These are phyloP conservation scores for Nicotiana undulata DNA, from an alignment of 257 asterid genomes.

Conservation along the genomic window DNA sequence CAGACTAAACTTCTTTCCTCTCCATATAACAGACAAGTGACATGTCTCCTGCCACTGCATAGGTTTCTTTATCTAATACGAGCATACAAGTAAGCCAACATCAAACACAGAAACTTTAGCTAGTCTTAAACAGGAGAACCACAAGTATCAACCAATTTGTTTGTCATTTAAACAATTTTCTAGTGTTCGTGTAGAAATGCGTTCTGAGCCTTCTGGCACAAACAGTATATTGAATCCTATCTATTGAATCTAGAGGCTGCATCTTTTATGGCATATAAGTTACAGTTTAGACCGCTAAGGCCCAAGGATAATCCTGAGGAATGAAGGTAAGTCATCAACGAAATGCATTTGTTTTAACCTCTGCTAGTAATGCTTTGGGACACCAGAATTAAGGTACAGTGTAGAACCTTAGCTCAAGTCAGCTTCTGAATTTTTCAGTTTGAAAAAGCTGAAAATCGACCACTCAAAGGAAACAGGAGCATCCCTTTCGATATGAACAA, in stretches of 20 bases:
- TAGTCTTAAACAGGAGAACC: not conserved
- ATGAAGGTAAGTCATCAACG: not conserved
- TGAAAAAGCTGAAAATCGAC: not conserved
- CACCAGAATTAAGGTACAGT: not conserved
- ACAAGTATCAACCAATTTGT: not conserved
- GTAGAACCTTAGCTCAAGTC: not conserved
- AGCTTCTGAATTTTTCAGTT: not conserved
- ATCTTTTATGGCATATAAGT: not conserved
- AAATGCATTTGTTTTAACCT: not conserved
- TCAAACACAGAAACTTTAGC: not conserved
- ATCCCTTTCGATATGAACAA: not conserved
- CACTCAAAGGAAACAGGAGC: not conserved
- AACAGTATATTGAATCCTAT: not conserved
- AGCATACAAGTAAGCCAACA: not conserved
- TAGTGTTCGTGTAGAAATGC: not conserved
- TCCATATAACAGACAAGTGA: conserved; percentile 56
- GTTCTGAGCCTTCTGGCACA: not conserved
- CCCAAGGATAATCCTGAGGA: not conserved
- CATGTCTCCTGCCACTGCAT: conserved; percentile 45
- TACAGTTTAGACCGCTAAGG: not conserved
- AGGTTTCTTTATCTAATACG: conserved; percentile 19
- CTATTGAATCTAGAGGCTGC: not conserved
- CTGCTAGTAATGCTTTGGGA: not conserved
- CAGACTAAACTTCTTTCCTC: conserved; percentile 47
- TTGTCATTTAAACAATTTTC: not conserved